Evolutionary conservation across 495 filamentous ascomycete genomes (phyloP).

Genomic region (Penicillium canariense): DNA sequence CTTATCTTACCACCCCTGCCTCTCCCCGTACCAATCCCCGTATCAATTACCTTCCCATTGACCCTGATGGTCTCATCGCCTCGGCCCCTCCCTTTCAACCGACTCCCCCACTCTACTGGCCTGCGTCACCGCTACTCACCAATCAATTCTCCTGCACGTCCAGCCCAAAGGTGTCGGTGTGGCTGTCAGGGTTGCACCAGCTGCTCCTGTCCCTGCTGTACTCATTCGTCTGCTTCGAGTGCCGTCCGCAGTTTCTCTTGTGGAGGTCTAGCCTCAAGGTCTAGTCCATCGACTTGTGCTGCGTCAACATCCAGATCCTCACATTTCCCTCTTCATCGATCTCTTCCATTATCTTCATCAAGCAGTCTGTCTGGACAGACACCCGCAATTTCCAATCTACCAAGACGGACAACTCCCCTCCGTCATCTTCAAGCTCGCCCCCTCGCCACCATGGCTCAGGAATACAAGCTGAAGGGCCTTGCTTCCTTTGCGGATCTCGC

Average conservation of each 20-base stretch:
- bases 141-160: constrained; percentile 4
- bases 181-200: constrained; percentile 12
- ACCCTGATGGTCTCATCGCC: constrained; percentile 13
- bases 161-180: constrained; percentile 19
- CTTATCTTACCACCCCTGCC: not conserved
- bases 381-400: not conserved
- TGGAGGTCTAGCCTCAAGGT: not conserved
- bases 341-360: not conserved
- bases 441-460: constrained; percentile 51
- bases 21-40: not conserved
- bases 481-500: constrained; percentile 63
- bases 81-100: constrained; percentile 26
- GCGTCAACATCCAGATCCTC: not conserved
- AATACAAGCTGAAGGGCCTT: constrained; percentile 86
- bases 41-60: not conserved
- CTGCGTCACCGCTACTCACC: constrained; percentile 1
- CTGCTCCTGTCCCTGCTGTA: constrained; percentile 26
- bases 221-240: constrained; percentile 15
- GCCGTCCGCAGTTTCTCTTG: not conserved
- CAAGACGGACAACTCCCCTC: not conserved
- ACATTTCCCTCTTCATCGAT: not conserved
- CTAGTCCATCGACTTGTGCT: not conserved
- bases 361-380: not conserved
- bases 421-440: constrained; percentile 3
- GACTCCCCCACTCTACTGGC: constrained; percentile 12